A percentile compares a stretch with the other conserved stretches of the same genome.
phyloP scores from a whole-genome alignment of 768 basidiomycete genomes.

The Mycena sanguinolenta region DNA sequence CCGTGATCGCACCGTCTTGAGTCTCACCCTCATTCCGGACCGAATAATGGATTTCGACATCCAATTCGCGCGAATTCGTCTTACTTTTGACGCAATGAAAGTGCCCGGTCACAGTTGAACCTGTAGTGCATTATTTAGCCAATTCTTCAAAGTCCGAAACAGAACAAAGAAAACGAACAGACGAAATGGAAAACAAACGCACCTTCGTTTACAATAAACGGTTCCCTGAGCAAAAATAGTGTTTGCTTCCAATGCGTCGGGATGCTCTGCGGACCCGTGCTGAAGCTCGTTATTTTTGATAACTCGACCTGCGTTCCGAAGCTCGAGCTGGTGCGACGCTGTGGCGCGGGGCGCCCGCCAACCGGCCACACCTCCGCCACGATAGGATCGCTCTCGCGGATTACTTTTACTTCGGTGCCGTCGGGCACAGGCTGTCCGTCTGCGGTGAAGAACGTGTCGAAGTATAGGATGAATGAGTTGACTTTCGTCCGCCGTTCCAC shows the following conservation, averaged over 20 bases:
- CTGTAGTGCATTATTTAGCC: conserved; percentile 51
- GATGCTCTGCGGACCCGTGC: conserved; percentile 88
- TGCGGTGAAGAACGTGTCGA: conserved; percentile 91
- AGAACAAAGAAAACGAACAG: background rate
- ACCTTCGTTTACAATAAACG: conserved; percentile 85
- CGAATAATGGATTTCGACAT: conserved; percentile 90
- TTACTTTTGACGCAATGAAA: conserved; percentile 88
- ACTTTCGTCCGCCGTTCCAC: conserved; percentile 73
- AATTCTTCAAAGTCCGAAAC: background rate
- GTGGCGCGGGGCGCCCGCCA: conserved; percentile 72
- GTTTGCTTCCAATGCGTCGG: conserved; percentile 99
- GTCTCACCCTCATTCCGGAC: conserved; percentile 57
- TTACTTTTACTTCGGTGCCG: conserved; percentile 64
- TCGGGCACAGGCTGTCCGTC: conserved; percentile 67
- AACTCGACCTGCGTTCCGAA: conserved; percentile 57
- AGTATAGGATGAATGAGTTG: conserved; percentile 89
- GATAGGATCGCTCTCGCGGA: conserved; percentile 69
- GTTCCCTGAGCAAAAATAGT: conserved; percentile 85
- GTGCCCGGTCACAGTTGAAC: conserved; percentile 79
- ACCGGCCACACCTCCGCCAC: conserved; percentile 88
- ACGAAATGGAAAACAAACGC: conserved; percentile 36
- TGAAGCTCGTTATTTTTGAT: conserved; percentile 75
- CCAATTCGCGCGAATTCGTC: conserved; percentile 87
- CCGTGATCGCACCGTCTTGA: conserved; percentile 58
- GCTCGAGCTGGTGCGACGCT: conserved; percentile 71